Conservation (phyloP, 768 basidiomycete genomes). For the Pleurotus giganteus region DNA sequence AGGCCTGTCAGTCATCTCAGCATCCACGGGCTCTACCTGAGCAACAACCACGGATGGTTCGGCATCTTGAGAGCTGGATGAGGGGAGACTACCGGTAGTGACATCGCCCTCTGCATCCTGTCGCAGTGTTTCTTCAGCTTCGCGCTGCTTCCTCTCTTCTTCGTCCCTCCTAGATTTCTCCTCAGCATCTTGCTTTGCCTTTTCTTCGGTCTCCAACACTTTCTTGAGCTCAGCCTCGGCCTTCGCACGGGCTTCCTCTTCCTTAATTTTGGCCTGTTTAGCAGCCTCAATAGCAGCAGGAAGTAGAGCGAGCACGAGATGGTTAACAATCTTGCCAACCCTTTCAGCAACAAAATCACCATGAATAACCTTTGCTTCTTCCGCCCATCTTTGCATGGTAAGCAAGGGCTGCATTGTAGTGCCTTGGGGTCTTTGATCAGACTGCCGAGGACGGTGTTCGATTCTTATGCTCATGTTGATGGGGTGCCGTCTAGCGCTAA, state of each 20-base stretch:
- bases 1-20: neutral
- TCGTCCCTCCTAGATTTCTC: constrained; percentile 33
- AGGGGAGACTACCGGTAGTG: constrained; percentile 11
- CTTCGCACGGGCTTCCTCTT: constrained; percentile 47
- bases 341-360: constrained; percentile 72
- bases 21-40: constrained; percentile 8
- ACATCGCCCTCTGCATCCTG: constrained; percentile 16
- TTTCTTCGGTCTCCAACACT: constrained; percentile 35
- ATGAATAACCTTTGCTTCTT: constrained; percentile 81
- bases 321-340: constrained; percentile 63
- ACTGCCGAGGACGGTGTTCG: constrained; percentile 48
- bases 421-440: constrained; percentile 39
- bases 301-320: constrained; percentile 70
- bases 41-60: constrained; percentile 13
- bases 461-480: constrained; percentile 60
- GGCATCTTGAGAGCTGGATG: constrained; percentile 6
- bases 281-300: constrained; percentile 75
- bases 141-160: constrained; percentile 29
- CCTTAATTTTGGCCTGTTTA: constrained; percentile 53
- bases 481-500: constrained; percentile 45
- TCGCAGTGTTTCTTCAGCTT: constrained; percentile 26
- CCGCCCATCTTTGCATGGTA: constrained; percentile 85
- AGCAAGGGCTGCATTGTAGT: constrained; percentile 76
- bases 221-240: constrained; percentile 15
- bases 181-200: constrained; percentile 35